These are phyloP conservation scores for Thymus quinquecostatus DNA, from an alignment of 257 asterid species.

Conservation along the genomic window DNA sequence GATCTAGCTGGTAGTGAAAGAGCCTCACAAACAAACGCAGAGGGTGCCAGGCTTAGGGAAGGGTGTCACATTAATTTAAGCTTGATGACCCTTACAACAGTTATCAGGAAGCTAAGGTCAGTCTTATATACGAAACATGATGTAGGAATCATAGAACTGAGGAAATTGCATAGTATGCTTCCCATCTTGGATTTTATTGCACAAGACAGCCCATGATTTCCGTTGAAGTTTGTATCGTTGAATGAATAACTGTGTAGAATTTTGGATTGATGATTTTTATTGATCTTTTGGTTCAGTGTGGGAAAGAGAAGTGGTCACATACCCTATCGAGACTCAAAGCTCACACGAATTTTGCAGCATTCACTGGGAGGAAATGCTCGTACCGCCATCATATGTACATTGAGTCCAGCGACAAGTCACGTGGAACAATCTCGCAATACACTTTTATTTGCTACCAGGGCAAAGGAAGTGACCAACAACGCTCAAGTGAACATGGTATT, in stretches of 20 bases:
- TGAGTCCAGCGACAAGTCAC: constrained; percentile 93
- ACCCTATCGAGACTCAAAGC: constrained; percentile 94
- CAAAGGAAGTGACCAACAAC: constrained; percentile 93
- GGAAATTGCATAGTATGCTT: constrained; percentile 1
- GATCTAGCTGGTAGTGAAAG: constrained; percentile 98
- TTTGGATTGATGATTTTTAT: constrained; percentile 10
- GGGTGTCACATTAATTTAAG: constrained; percentile 98
- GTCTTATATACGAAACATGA: constrained; percentile 19
- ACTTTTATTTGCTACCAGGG: constrained; percentile 88
- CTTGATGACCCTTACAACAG: constrained; percentile 95
- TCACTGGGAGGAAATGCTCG: constrained; percentile 98
- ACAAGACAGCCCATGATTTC: too few species aligned
- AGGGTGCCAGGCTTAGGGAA: constrained; percentile 92
- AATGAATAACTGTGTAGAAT: too few species aligned
- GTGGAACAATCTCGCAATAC: constrained; percentile 94
- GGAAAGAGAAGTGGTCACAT: constrained; percentile 95
- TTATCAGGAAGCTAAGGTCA: constrained; percentile 90
- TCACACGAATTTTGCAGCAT: constrained; percentile 95
- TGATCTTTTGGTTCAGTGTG: constrained; percentile 51
- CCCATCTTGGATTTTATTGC: too few species aligned
- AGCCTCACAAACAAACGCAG: constrained; percentile 93
- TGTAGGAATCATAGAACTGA: neutral
- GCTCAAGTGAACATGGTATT: constrained; percentile 95
- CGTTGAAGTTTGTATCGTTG: too few species aligned
- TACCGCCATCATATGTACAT: constrained; percentile 94